Percentiles rank a stretch among this genome's conserved stretches.
Evolutionary conservation across 83 land plant species (phyloP).

Genomic region (Picea abies): DNA sequence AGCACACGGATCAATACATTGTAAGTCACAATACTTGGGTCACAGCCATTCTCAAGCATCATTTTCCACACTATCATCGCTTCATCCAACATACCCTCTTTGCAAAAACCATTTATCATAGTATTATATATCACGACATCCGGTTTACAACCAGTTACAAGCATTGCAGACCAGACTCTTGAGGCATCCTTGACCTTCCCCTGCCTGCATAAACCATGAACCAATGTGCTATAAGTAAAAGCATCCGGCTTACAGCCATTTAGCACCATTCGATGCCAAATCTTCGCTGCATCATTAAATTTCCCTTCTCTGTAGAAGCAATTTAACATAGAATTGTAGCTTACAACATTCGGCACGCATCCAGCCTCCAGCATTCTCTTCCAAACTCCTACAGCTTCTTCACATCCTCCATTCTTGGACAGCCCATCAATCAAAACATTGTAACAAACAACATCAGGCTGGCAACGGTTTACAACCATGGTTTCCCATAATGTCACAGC

Average conservation of each 20-base stretch:
- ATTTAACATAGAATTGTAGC: slow-evolving; percentile 44
- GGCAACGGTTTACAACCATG: slow-evolving; percentile 34
- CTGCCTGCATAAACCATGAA: slow-evolving; percentile 55
- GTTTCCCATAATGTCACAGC: slow-evolving; percentile 34
- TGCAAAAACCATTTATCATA: slow-evolving; percentile 54
- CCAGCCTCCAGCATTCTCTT: slow-evolving; percentile 42
- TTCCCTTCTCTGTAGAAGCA: slow-evolving; percentile 54
- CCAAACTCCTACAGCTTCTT: slow-evolving; percentile 35
- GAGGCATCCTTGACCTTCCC: slow-evolving; percentile 42
- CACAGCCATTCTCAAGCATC: slow-evolving; percentile 37
- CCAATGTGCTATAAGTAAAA: slow-evolving; percentile 55
- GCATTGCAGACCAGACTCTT: slow-evolving; percentile 41
- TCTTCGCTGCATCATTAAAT: slow-evolving; percentile 38
- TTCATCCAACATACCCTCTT: slow-evolving; percentile 31
- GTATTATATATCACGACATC: slow-evolving; percentile 49
- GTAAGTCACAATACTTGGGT: slow-evolving; percentile 44
- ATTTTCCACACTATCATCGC: slow-evolving; percentile 32
- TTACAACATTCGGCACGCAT: slow-evolving; percentile 31
- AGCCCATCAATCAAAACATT: slow-evolving; percentile 52
- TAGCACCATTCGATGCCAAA: slow-evolving; percentile 56
- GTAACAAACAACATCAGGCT: slow-evolving; percentile 48
- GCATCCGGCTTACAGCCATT: slow-evolving; percentile 50
- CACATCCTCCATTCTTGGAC: slow-evolving; percentile 36
- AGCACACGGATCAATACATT: slow-evolving; percentile 51
- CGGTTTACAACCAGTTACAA: slow-evolving; percentile 31